phyloP scores from a whole-genome alignment of 2,329 filamentous ascomycete genomes.

The Neonectria sp. region DNA sequence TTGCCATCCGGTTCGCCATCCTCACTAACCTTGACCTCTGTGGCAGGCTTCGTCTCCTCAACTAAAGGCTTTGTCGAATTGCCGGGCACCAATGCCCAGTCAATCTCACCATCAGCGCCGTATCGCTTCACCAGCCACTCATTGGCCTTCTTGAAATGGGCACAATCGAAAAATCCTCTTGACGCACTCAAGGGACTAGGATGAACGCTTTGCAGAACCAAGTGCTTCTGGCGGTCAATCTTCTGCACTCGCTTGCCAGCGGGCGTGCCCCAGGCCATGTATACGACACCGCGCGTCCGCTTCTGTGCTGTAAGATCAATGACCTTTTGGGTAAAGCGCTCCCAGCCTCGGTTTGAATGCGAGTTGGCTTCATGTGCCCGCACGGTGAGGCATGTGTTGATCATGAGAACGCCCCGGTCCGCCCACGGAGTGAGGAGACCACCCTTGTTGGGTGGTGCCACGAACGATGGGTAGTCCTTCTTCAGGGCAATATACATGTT shows the following conservation, averaged over 20 bases:
- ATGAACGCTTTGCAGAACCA: slow-evolving; percentile 89
- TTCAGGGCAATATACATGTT: slow-evolving; percentile 95
- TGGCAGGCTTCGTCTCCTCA: slow-evolving; percentile 47
- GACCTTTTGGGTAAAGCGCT: slow-evolving; percentile 90
- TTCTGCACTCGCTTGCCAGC: slow-evolving; percentile 84
- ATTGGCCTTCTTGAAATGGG: slow-evolving; percentile 86
- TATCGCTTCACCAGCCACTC: slow-evolving; percentile 87
- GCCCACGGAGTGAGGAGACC: slow-evolving; percentile 95
- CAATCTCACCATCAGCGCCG: slow-evolving; percentile 83
- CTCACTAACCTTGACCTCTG: slow-evolving; percentile 32
- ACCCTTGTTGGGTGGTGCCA: slow-evolving; percentile 80
- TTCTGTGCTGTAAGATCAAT: slow-evolving; percentile 89
- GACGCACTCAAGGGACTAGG: slow-evolving; percentile 92
- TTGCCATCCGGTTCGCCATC: slow-evolving; percentile 40
- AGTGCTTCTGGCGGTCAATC: slow-evolving; percentile 81
- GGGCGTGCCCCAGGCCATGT: slow-evolving; percentile 92
- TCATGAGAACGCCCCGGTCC: slow-evolving; percentile 89
- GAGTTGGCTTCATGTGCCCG: slow-evolving; percentile 90
- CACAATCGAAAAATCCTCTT: slow-evolving; percentile 86
- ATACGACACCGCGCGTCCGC: slow-evolving; percentile 87
- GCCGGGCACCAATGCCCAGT: slow-evolving; percentile 78
- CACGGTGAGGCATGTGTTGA: slow-evolving; percentile 96
- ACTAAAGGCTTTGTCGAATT: slow-evolving; percentile 50
- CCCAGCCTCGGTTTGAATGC: slow-evolving; percentile 91
- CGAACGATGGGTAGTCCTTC: slow-evolving; percentile 89